Conservation (phyloP, 1,139 yeast species). For the Pichia cactophila region DNA sequence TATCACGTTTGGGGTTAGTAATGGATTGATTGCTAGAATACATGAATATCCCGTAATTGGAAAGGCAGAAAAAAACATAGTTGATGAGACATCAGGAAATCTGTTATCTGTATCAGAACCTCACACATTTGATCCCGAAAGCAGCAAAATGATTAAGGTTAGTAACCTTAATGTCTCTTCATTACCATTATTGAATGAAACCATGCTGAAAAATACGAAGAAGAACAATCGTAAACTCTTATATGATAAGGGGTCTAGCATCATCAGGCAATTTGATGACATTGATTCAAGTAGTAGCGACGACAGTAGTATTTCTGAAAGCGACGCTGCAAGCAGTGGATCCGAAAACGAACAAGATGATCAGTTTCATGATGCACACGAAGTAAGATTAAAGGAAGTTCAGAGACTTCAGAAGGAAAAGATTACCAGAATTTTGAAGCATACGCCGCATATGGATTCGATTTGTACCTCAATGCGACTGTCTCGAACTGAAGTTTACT, state of each 20-base stretch:
- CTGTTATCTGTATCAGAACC: not conserved
- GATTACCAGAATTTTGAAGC: constrained; percentile 34
- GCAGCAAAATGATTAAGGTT: not conserved
- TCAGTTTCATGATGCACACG: constrained; percentile 8
- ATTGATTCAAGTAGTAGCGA: constrained; percentile 11
- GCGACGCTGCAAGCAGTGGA: not conserved
- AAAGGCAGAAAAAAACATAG: not conserved
- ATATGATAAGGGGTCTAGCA: constrained; percentile 11
- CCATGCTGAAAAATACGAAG: constrained; percentile 1
- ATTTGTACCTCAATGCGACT: constrained; percentile 15
- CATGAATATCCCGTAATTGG: constrained; percentile 40
- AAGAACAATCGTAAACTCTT: not conserved
- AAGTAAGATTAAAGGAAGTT: constrained; percentile 22
- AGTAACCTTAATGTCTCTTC: constrained; percentile 15
- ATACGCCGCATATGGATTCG: constrained; percentile 15
- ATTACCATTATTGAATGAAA: constrained; percentile 14
- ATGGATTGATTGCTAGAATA: constrained; percentile 76
- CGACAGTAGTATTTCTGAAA: not conserved
- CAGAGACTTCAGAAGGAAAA: constrained; percentile 31
- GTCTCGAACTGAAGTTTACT: constrained; percentile 8
- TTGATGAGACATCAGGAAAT: not conserved
- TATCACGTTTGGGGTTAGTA: constrained; percentile 75
- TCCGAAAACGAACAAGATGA: constrained; percentile 12
- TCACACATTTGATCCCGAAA: not conserved
- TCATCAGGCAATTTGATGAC: constrained; percentile 12